Conservation (phyloP, 2,329 filamentous ascomycete genomes). For the Botrytis byssoidea region DNA sequence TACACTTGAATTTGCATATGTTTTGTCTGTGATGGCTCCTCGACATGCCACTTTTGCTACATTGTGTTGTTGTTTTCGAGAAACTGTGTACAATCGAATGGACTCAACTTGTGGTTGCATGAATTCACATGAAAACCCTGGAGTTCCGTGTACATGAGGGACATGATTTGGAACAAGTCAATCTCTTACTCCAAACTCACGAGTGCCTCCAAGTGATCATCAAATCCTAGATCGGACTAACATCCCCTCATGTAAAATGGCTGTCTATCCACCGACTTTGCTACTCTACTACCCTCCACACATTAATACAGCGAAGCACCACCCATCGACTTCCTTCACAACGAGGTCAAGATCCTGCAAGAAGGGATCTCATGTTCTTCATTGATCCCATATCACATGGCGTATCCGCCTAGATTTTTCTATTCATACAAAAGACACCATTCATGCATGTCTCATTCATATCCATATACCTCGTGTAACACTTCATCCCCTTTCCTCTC, state of each 20-base stretch:
- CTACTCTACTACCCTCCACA: not conserved
- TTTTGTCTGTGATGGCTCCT: not conserved
- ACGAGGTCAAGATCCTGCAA: not conserved
- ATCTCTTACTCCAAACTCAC: not conserved
- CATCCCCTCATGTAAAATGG: not conserved
- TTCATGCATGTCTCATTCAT: not conserved
- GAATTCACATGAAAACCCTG: not conserved
- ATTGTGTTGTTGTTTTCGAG: too few relatives aligned
- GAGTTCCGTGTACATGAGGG: not conserved
- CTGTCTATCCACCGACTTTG: not conserved
- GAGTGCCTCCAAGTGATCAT: not conserved
- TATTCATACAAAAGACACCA: slow-evolving; percentile 5
- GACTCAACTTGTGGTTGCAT: not conserved
- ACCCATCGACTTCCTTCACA: not conserved
- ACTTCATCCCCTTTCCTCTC: too few relatives aligned
- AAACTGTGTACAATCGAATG: not conserved
- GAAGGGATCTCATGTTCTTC: not conserved
- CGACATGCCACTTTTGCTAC: too few relatives aligned
- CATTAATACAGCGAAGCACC: not conserved
- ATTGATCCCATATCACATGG: not conserved
- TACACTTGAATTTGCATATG: not conserved
- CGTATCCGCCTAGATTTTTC: not conserved
- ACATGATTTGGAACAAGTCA: not conserved
- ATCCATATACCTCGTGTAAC: not conserved
- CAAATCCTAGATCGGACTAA: not conserved